Evolutionary conservation across 2,329 filamentous ascomycete genomes (phyloP).

Genomic region (Stagonosporopsis cucurbitacearum): DNA sequence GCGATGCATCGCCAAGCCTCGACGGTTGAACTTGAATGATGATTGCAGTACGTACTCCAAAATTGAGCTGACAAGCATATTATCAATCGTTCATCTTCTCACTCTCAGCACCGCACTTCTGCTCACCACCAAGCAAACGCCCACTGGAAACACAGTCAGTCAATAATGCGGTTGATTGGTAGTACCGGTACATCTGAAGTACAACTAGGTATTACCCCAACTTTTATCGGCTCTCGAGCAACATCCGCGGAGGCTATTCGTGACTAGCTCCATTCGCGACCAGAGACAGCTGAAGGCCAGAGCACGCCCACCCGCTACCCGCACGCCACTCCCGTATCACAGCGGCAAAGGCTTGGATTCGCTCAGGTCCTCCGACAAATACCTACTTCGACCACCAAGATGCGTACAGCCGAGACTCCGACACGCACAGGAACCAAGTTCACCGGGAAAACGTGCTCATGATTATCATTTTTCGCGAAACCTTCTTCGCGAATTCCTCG

Average conservation of each 20-base stretch:
- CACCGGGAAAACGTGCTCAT: not conserved
- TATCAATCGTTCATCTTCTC: no score
- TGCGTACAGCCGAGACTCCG: not conserved
- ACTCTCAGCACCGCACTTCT: not conserved
- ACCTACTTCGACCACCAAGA: not conserved
- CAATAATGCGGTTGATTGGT: not conserved
- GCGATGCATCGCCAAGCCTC: not conserved
- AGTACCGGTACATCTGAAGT: not conserved
- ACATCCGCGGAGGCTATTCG: not conserved
- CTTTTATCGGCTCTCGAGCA: no score
- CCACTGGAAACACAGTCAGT: not conserved
- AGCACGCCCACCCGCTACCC: not conserved
- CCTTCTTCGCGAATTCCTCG: not conserved
- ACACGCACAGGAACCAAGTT: not conserved
- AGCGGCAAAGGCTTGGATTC: conserved; percentile 2
- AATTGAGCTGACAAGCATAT: not conserved
- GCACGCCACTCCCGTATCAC: conserved; percentile 10
- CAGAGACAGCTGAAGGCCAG: not conserved
- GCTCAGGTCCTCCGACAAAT: no score
- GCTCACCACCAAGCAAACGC: not conserved
- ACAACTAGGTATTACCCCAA: not conserved
- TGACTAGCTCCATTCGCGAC: not conserved
- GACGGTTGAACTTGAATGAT: not conserved
- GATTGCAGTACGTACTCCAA: not conserved
- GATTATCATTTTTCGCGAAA: not conserved